phyloP scores from a whole-genome alignment of 1,139 yeast species.

The Groenewaldozyma sp. region DNA sequence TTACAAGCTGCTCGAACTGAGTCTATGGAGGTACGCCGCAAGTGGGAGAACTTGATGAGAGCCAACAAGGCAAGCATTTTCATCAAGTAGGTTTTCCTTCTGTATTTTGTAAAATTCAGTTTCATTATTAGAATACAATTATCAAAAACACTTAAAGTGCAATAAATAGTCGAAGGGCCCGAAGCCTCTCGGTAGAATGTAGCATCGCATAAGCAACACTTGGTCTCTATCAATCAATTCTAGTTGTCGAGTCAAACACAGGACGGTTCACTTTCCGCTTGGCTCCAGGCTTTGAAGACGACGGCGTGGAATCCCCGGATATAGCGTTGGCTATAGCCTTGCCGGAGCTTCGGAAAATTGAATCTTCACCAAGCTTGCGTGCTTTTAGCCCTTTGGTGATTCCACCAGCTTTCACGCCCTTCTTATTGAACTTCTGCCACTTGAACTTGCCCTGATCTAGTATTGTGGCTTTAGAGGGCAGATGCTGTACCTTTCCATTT shows the following conservation, averaged over 20 bases:
- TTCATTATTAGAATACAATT: too few species aligned
- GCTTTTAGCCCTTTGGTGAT: conserved; percentile 14
- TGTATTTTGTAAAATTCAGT: too few species aligned
- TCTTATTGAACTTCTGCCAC: conserved; percentile 29
- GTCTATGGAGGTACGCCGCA: background rate
- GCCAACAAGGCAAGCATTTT: conserved; percentile 1
- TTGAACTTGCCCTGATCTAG: conserved; percentile 24
- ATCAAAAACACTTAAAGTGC: too few species aligned
- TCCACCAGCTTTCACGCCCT: conserved; percentile 18
- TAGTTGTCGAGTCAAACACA: conserved; percentile 8
- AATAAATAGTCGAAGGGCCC: too few species aligned
- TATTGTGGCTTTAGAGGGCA: conserved; percentile 16
- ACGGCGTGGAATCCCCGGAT: too few species aligned
- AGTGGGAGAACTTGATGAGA: conserved; percentile 1
- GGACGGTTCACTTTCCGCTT: conserved; percentile 6
- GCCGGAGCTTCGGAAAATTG: conserved; percentile 25
- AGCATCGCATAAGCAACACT: too few species aligned
- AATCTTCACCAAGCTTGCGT: conserved; percentile 18
- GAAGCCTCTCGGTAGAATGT: too few species aligned
- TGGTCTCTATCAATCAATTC: conserved; percentile 8
- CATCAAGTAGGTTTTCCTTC: too few species aligned
- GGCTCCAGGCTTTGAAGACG: too few species aligned
- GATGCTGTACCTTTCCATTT: conserved; percentile 4
- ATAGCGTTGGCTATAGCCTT: too few species aligned
- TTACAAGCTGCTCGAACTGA: conserved; percentile 1